Conservation (phyloP, 805 yeast species). For the Brettanomyces custersianus region DNA sequence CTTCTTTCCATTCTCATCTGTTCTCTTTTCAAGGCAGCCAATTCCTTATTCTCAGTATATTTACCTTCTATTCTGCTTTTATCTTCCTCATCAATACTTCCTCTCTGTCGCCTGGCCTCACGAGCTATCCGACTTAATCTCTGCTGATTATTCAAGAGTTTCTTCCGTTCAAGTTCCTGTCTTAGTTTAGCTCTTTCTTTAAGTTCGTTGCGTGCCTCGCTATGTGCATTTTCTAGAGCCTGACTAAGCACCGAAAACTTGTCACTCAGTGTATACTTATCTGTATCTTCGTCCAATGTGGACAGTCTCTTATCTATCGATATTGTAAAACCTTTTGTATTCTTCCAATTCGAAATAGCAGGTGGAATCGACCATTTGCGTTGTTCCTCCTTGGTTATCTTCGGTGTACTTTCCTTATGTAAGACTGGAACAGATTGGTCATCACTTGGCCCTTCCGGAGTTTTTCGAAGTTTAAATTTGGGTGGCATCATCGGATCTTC, state of each 20-base stretch:
- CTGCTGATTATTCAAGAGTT: conserved; percentile 40
- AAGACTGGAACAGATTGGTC: conserved; percentile 50
- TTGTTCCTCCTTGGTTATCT: conserved; percentile 62
- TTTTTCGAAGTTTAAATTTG: conserved; percentile 60
- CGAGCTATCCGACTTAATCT: conserved; percentile 41
- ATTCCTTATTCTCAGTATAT: not conserved
- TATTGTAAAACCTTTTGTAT: conserved; percentile 81
- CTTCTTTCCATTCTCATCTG: conserved; percentile 34
- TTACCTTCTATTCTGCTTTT: conserved; percentile 7
- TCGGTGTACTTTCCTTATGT: conserved; percentile 44
- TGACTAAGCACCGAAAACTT: conserved; percentile 55
- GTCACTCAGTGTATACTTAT: conserved; percentile 30
- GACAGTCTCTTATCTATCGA: conserved; percentile 71
- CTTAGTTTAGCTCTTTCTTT: conserved; percentile 40
- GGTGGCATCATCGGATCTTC: conserved; percentile 87
- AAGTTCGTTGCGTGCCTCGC: conserved; percentile 48
- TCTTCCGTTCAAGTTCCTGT: conserved; percentile 40
- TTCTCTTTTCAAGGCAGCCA: conserved; percentile 26
- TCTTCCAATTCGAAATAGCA: conserved; percentile 91
- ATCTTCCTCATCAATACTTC: conserved; percentile 3
- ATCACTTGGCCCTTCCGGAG: conserved; percentile 61
- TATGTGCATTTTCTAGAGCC: conserved; percentile 67
- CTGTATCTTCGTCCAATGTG: conserved; percentile 39
- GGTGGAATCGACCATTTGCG: conserved; percentile 84
- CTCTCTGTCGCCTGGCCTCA: conserved; percentile 1